A percentile compares a stretch with the other conserved stretches of the same genome.
Evolutionary conservation across 2,329 filamentous ascomycete species (phyloP).

Genomic region (Ophidiomyces ophidiicola): DNA sequence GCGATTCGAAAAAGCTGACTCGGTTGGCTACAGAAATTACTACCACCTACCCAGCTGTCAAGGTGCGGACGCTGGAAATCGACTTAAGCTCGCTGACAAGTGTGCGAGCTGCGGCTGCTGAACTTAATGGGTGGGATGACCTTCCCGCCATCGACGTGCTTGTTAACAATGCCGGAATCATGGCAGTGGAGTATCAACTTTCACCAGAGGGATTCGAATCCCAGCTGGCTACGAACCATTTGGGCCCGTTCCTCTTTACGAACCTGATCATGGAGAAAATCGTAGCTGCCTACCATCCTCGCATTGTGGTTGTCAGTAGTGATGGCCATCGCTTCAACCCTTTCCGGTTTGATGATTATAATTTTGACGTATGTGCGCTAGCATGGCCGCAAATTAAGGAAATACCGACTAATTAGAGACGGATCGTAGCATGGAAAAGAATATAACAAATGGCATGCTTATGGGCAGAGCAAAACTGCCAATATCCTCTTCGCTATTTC

Average conservation of each 20-base stretch:
- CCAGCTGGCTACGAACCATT: constrained; percentile 30
- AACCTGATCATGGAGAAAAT: constrained; percentile 20
- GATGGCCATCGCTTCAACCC: constrained; percentile 34
- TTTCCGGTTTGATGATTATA: constrained; percentile 35
- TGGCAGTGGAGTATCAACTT: constrained; percentile 22
- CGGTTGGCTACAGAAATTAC: constrained; percentile 22
- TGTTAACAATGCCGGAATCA: constrained; percentile 36
- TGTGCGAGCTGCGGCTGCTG: constrained; percentile 23
- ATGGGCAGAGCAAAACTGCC: constrained; percentile 41
- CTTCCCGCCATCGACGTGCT: constrained; percentile 27
- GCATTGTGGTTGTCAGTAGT: constrained; percentile 37
- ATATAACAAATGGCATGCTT: constrained; percentile 31
- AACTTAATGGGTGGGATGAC: constrained; percentile 23
- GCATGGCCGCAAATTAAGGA: constrained; percentile 13
- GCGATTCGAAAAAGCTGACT: constrained; percentile 26
- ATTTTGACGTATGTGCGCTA: constrained; percentile 29
- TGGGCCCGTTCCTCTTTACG: constrained; percentile 19
- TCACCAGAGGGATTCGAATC: constrained; percentile 30
- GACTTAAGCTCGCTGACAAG: constrained; percentile 26
- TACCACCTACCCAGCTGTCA: constrained; percentile 12
- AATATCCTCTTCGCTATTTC: constrained; percentile 36
- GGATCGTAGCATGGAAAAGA: constrained; percentile 18
- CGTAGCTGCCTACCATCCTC: constrained; percentile 19
- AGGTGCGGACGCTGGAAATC: constrained; percentile 21
- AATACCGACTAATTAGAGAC: background rate